Evolutionary conservation across 495 filamentous ascomycete genomes (phyloP), one percentile per base, ranked within the genome.

Genomic region (Neohortaea acidophila): DNA sequence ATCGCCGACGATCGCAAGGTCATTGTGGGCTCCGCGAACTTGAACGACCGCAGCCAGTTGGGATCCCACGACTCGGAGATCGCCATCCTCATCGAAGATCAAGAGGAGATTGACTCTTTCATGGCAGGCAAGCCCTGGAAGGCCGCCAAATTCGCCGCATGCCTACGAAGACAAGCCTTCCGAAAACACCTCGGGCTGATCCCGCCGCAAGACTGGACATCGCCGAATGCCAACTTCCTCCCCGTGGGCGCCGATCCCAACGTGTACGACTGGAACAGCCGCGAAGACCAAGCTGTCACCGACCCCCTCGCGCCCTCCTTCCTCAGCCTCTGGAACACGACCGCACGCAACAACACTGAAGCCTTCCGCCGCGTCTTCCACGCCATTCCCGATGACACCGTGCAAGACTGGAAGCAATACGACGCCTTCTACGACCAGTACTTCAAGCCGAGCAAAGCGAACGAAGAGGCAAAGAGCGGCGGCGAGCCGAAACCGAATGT

Each of bases 41-140:
- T 96, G 28, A 96, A 96, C 60, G 87, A 96, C 59, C 80, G 87
- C 45, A 87, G 81, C 15, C 87, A 96, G 57, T 69, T 93, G 12
- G 87, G 87, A 25, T 55, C 60, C 40, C 83, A 89, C 59, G 84
- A 92, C 59, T 81, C 76, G 4, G 81, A 86, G 44, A 83, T 86
- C 44, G 81, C 81, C n/a, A 66, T 84, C 36, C 58, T 84, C 27
- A 75, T 91, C 47, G 76, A 85, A 52, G 87, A 93, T 57, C 73
- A 68, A 2, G 75, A 73, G 1, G 67, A 73, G 0, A 55, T 94
- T 3, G 65, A 72, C 10, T 77, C 74, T 5, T 57, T 39, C 40
- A 92, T 94, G 84, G 67, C 73, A 50, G 79, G 80, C 4, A 58
- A 64, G 21, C 72, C 68, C 0, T 87, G 67, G 65, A 68, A 59